Evolutionary conservation across 768 basidiomycete species (phyloP).

Genomic region (Fomitopsis serialis): DNA sequence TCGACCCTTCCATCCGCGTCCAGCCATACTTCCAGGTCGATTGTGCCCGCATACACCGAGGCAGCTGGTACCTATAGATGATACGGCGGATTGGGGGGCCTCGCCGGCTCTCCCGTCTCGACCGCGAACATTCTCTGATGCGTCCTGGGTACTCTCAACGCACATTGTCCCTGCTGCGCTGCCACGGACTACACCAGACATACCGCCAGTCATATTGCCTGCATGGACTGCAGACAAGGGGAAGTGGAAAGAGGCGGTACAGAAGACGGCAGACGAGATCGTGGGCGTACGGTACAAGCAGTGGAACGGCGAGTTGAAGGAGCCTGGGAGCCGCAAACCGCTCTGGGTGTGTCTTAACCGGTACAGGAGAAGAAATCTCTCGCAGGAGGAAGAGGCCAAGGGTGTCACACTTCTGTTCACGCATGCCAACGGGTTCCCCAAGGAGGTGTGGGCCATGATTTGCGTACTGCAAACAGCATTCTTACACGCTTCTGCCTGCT

Average conservation of each 20-base stretch:
- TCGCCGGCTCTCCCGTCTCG: constrained; percentile 36
- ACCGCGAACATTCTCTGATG: constrained; percentile 28
- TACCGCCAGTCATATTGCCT: constrained; percentile 32
- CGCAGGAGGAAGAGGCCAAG: constrained; percentile 17
- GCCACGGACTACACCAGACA: constrained; percentile 39
- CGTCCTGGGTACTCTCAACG: constrained; percentile 39
- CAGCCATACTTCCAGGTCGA: background rate
- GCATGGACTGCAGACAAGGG: constrained; percentile 30
- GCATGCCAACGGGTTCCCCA: constrained; percentile 86
- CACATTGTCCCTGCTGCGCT: constrained; percentile 53
- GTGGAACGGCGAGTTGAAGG: constrained; percentile 17
- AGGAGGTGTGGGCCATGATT: constrained; percentile 52
- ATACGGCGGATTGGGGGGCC: background rate
- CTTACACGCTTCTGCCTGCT: background rate
- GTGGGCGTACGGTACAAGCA: constrained; percentile 27
- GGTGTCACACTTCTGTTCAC: constrained; percentile 70
- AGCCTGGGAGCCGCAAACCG: constrained; percentile 24
- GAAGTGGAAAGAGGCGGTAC: constrained; percentile 15
- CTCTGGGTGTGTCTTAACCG: constrained; percentile 75
- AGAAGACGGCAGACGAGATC: constrained; percentile 21
- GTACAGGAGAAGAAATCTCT: constrained; percentile 42
- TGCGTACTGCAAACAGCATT: background rate
- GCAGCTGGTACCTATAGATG: background rate
- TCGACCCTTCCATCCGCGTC: background rate
- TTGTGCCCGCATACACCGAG: background rate